A percentile compares a stretch with the other conserved stretches of the same genome.
Evolutionary conservation across 164 flowering plant species (phyloP).

Genomic region (Vitis cinerea): DNA sequence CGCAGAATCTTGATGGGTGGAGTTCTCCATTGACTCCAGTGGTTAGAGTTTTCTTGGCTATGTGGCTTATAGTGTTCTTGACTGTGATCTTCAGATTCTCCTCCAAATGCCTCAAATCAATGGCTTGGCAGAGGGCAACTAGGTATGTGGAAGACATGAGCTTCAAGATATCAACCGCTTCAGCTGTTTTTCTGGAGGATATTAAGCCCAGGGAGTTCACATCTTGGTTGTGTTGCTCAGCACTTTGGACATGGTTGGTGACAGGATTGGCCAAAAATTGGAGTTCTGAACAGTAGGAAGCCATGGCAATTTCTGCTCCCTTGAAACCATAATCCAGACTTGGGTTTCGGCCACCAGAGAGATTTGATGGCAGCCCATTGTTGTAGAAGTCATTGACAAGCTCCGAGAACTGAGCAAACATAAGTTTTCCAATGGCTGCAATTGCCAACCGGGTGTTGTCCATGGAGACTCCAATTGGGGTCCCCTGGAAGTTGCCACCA

Average conservation of each 20-base stretch:
- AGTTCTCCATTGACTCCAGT: constrained; percentile 34
- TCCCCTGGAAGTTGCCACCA: constrained; percentile 48
- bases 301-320: constrained; percentile 55
- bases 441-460: constrained; percentile 44
- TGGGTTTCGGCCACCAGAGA: constrained; percentile 37
- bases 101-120: constrained; percentile 48
- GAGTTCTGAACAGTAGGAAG: constrained; percentile 49
- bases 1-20: constrained; percentile 45
- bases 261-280: constrained; percentile 45
- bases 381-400: constrained; percentile 50
- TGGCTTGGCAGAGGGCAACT: constrained; percentile 44
- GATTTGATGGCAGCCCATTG: constrained; percentile 48
- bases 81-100: constrained; percentile 37
- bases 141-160: constrained; percentile 42
- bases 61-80: constrained; percentile 35
- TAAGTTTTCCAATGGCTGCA: constrained; percentile 40
- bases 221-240: constrained; percentile 53
- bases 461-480: constrained; percentile 54
- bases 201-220: constrained; percentile 46
- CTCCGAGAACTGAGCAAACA: constrained; percentile 49
- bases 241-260: constrained; percentile 47
- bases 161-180: constrained; percentile 41
- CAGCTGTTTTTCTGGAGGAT: constrained; percentile 39
- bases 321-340: constrained; percentile 51
- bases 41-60: constrained; percentile 32